Conservation (phyloP, 441 rosid genomes). For the Pelargonium fulgidum region DNA sequence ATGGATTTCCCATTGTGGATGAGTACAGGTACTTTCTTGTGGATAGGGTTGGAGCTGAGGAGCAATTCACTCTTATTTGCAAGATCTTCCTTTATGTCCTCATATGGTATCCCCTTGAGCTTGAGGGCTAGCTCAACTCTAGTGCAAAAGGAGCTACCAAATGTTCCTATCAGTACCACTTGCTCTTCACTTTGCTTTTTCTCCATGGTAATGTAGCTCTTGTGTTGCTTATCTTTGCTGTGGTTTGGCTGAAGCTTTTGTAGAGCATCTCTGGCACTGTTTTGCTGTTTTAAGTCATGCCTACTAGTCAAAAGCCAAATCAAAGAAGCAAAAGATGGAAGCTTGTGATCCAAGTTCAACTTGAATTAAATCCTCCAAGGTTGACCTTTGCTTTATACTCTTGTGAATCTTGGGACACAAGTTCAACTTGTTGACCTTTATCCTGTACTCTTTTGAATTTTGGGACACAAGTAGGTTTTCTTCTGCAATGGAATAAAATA, state of each 20-base stretch:
- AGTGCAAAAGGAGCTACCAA: conserved; percentile 14
- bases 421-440: too few species aligned
- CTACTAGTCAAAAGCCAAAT: too few species aligned
- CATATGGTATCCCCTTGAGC: conserved; percentile 19
- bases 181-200: conserved; percentile 14
- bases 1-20: conserved; percentile 17
- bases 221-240: background rate
- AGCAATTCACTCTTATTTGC: conserved; percentile 23
- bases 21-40: conserved; percentile 19
- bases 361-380: too few species aligned
- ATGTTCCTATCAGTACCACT: conserved; percentile 25
- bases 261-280: background rate
- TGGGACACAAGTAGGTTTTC: too few species aligned
- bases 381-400: too few species aligned
- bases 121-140: conserved; percentile 23
- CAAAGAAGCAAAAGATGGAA: too few species aligned
- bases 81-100: conserved; percentile 16
- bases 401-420: too few species aligned
- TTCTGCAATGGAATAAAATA: too few species aligned
- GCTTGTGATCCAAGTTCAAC: too few species aligned
- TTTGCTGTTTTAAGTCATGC: too few species aligned
- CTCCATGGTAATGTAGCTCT: conserved; percentile 14
- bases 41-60: conserved; percentile 17
- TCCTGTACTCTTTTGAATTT: too few species aligned
- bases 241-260: conserved; percentile 2